Percentiles rank a stretch among this genome's conserved stretches.
Conservation (phyloP, 208 protist species). For the Crithidia expoeki region DNA sequence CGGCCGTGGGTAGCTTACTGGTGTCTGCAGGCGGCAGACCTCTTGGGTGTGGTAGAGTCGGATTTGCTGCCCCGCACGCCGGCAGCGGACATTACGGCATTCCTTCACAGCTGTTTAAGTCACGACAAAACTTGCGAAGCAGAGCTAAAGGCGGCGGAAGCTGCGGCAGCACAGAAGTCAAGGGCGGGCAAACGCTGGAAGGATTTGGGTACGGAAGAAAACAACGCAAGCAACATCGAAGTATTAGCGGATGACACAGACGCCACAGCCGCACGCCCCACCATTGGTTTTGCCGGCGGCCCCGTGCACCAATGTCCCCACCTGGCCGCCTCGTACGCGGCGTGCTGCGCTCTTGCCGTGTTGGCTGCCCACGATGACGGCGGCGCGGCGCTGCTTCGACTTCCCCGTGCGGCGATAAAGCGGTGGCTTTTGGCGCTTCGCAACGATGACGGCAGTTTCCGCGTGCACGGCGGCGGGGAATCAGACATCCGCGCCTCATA, state of each 20-base stretch:
- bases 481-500: slow-evolving; percentile 89
- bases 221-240: no score
- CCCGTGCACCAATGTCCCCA: slow-evolving; percentile 73
- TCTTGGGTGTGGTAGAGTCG: slow-evolving; percentile 57
- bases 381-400: slow-evolving; percentile 28
- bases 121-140: slow-evolving; percentile 31
- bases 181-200: no score
- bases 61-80: slow-evolving; percentile 49
- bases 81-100: slow-evolving; percentile 45
- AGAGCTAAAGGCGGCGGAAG: slow-evolving; percentile 5
- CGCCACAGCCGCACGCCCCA: slow-evolving; percentile 6
- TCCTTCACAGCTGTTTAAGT: slow-evolving; percentile 58
- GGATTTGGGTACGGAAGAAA: no score
- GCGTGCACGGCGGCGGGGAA: slow-evolving; percentile 87
- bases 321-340: slow-evolving; percentile 85
- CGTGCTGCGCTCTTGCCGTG: slow-evolving; percentile 76
- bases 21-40: slow-evolving; percentile 73
- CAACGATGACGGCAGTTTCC: slow-evolving; percentile 75
- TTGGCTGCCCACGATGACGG: slow-evolving; percentile 33
- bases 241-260: not conserved
- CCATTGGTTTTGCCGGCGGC: slow-evolving; percentile 86
- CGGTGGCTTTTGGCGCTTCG: slow-evolving; percentile 87
- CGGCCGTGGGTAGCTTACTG: slow-evolving; percentile 87
- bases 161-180: no score
- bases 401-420: slow-evolving; percentile 83